phyloP scores from a whole-genome alignment of 371 early-diverging fungal genomes.

The Mortierella sp. region DNA sequence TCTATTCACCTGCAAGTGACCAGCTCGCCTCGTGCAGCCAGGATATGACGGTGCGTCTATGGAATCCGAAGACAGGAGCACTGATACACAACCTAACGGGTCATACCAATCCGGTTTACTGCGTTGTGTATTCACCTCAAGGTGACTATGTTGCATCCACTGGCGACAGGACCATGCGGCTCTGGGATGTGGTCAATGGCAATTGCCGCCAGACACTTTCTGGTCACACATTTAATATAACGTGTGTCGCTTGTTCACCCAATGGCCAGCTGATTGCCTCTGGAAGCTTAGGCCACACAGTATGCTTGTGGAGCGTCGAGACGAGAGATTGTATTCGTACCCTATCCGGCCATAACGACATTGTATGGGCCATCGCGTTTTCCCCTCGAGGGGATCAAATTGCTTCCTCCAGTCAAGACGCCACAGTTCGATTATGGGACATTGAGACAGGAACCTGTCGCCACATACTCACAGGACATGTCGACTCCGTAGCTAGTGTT shows the following conservation, averaged over 20 bases:
- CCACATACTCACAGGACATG: background rate
- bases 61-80: no score
- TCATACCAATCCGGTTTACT: background rate
- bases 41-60: no score
- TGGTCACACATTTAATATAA: background rate
- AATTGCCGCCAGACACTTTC: background rate
- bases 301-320: slow-evolving; percentile 1
- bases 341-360: slow-evolving; percentile 1
- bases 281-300: background rate
- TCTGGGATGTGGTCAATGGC: slow-evolving; percentile 6
- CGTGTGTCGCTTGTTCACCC: slow-evolving; percentile 3
- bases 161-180: background rate
- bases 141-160: slow-evolving; percentile 2
- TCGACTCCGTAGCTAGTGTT: background rate
- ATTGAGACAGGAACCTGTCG: background rate
- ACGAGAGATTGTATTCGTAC: background rate
- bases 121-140: slow-evolving; percentile 5
- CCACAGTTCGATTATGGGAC: slow-evolving; percentile 10
- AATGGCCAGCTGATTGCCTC: slow-evolving; percentile 1
- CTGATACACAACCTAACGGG: background rate
- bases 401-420: background rate
- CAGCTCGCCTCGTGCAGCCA: no score
- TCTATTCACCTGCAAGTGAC: no score
- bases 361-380: background rate
- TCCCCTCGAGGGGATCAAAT: slow-evolving; percentile 7